Conservation (phyloP, 2,329 filamentous ascomycete genomes). For the Fusarium palustre region DNA sequence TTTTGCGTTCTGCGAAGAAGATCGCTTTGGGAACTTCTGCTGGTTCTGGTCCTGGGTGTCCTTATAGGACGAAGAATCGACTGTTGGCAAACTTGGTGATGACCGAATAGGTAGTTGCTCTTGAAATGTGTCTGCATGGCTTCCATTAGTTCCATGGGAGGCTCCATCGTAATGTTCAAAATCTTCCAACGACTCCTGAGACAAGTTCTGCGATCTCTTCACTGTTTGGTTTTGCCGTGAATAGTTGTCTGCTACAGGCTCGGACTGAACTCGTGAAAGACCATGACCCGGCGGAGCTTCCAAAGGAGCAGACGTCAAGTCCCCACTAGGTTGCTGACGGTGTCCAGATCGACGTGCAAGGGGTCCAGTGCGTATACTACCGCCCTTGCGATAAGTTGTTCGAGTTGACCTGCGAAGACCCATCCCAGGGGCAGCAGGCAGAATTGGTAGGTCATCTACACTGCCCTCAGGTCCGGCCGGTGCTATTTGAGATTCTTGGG, state of each 20-base stretch:
- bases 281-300: conserved; percentile 63
- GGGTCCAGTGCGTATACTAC: conserved; percentile 83
- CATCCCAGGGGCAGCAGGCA: conserved; percentile 81
- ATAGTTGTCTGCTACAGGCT: conserved; percentile 68
- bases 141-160: conserved; percentile 51
- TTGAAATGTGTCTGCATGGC: conserved; percentile 45
- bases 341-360: conserved; percentile 78
- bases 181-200: conserved; percentile 57
- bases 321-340: conserved; percentile 71
- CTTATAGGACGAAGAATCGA: conserved; percentile 72
- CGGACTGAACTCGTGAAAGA: conserved; percentile 75
- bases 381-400: conserved; percentile 88
- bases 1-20: conserved; percentile 64
- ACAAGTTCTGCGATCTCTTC: conserved; percentile 62
- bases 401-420: conserved; percentile 89
- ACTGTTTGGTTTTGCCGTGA: conserved; percentile 67
- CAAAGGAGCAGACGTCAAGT: conserved; percentile 52
- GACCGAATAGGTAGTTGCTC: conserved; percentile 53
- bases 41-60: conserved; percentile 47
- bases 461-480: conserved; percentile 56
- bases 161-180: conserved; percentile 61
- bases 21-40: conserved; percentile 63
- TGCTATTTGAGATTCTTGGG: conserved; percentile 65
- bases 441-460: conserved; percentile 83
- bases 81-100: conserved; percentile 58